Percentiles rank a stretch among this genome's conserved stretches.
Evolutionary conservation across 768 basidiomycete genomes (phyloP).

Genomic region (Auricularia sp.): DNA sequence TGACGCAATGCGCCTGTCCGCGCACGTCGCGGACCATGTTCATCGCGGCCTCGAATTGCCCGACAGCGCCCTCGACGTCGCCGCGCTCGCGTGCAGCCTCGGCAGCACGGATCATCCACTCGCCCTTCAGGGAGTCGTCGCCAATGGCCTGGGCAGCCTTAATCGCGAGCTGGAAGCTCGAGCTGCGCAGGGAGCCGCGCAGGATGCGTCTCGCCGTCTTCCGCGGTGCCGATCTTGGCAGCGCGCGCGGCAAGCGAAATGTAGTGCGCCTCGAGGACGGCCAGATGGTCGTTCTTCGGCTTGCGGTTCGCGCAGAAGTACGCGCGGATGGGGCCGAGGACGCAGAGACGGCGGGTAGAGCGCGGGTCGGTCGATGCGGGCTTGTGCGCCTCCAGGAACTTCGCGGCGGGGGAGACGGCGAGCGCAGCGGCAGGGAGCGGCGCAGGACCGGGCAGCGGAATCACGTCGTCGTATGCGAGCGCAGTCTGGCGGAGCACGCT

Average conservation of each 20-base stretch:
- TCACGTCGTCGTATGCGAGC: background rate
- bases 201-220: background rate
- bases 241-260: background rate
- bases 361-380: background rate
- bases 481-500: background rate
- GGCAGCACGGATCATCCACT: background rate
- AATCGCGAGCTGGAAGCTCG: background rate
- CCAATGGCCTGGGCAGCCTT: background rate
- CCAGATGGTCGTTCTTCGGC: background rate
- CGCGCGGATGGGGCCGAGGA: background rate
- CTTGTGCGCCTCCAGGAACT: background rate
- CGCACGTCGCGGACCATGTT: background rate
- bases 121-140: background rate
- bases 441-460: background rate
- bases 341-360: background rate
- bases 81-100: background rate
- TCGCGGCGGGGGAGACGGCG: background rate
- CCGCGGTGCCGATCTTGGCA: background rate
- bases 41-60: background rate
- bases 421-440: background rate
- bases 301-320: background rate
- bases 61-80: background rate
- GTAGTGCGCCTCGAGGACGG: background rate
- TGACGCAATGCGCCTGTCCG: slow-evolving; percentile 1
- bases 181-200: background rate